Conservation (phyloP, 2,329 filamentous ascomycete species). For the Ceratocystis alfenasii region DNA sequence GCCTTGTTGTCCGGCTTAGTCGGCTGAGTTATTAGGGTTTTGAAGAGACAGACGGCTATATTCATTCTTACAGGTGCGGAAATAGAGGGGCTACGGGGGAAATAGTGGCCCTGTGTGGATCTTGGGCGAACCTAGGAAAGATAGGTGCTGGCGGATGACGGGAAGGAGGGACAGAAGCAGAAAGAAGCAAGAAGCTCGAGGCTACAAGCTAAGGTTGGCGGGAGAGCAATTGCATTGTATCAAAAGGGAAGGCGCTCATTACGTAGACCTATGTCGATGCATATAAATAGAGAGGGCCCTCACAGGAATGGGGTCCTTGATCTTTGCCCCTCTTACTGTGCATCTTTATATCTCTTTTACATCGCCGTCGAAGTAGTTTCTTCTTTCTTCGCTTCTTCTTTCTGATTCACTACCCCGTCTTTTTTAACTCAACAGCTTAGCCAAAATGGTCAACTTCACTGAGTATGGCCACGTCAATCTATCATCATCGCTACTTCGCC, state of each 20-base stretch:
- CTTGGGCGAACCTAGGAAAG: not conserved
- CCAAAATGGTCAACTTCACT: constrained; percentile 16
- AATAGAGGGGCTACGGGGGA: not conserved
- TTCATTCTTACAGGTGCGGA: constrained; percentile 5
- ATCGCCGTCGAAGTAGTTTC: not conserved
- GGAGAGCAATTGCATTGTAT: not conserved
- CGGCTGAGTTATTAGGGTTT: not conserved
- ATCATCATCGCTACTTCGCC: not conserved
- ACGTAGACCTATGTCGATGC: not conserved
- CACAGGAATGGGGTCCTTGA: not conserved
- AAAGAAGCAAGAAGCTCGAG: not conserved
- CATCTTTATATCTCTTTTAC: not conserved
- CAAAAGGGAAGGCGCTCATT: not conserved
- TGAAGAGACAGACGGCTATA: not conserved
- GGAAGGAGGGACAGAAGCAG: not conserved
- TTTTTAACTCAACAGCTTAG: not conserved
- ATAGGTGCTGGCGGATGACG: not conserved
- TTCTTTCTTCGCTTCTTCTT: not conserved
- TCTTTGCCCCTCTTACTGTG: not conserved
- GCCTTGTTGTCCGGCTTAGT: not conserved
- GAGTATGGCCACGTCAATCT: not conserved
- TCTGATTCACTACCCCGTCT: not conserved
- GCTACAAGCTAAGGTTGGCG: not conserved
- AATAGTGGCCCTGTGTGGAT: not conserved
- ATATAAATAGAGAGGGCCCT: not conserved